A percentile compares a stretch with the other conserved stretches of the same genome.
Conservation (phyloP, 768 basidiomycete species). For the Lactarius evosmus region DNA sequence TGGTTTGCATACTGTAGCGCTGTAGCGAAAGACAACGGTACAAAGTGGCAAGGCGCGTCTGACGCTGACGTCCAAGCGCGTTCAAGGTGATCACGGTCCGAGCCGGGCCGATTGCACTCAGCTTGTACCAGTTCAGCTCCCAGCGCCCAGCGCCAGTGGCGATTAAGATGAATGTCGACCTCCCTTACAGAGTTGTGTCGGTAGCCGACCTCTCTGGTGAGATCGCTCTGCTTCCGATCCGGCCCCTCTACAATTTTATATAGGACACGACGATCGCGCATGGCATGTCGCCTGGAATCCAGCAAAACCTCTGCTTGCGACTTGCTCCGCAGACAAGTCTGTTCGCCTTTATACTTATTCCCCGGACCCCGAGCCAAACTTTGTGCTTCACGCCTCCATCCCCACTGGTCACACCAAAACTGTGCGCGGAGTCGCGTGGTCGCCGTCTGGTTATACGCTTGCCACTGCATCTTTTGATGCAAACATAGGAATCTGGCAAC, state of each 20-base stretch:
- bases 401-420: constrained; percentile 85
- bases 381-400: constrained; percentile 62
- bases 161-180: constrained; percentile 1
- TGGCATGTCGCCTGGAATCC: constrained; percentile 94
- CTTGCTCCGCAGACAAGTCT: constrained; percentile 93
- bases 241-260: background rate
- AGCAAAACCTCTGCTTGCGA: constrained; percentile 72
- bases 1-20: constrained; percentile 83
- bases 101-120: background rate
- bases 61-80: background rate
- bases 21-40: constrained; percentile 41
- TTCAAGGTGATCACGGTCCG: constrained; percentile 2
- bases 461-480: constrained; percentile 95
- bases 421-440: constrained; percentile 83
- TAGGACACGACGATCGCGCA: constrained; percentile 78
- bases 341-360: constrained; percentile 79
- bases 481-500: constrained; percentile 89
- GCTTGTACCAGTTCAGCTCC: too few relatives aligned
- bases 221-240: background rate
- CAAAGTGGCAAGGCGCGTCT: background rate
- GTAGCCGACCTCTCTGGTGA: constrained; percentile 19
- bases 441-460: constrained; percentile 80
- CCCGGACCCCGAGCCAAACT: constrained; percentile 35
- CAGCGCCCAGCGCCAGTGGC: background rate
- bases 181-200: constrained; percentile 20